A percentile compares a stretch with the other conserved stretches of the same genome.
Conservation (phyloP, 2,329 filamentous ascomycete genomes). For the Ophiocordyceps sinensis region DNA sequence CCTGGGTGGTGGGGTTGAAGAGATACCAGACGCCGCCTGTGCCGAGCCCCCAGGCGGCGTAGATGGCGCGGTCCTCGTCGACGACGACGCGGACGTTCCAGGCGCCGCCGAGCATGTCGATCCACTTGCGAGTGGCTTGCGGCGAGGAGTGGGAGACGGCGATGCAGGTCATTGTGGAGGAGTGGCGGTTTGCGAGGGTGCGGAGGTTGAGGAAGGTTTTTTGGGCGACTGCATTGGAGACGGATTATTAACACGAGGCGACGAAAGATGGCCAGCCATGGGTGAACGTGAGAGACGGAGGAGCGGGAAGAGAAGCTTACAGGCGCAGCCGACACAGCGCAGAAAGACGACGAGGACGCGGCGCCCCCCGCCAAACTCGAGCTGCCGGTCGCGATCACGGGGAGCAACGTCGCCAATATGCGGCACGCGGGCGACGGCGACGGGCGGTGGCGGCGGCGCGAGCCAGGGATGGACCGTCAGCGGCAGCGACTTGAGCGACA, state of each 20-base stretch:
- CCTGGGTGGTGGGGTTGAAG: constrained; percentile 37
- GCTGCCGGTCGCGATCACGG: constrained; percentile 27
- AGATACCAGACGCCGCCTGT: constrained; percentile 34
- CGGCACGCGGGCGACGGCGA: constrained; percentile 29
- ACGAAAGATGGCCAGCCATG: no score
- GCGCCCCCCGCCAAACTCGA: constrained; percentile 27
- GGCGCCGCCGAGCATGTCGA: constrained; percentile 40
- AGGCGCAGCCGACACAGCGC: constrained; percentile 40
- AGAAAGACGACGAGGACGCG: constrained; percentile 35
- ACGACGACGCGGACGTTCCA: constrained; percentile 39
- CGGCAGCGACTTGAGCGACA: constrained; percentile 33
- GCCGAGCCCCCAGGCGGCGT: constrained; percentile 45
- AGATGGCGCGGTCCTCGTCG: constrained; percentile 40
- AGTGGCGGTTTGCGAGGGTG: constrained; percentile 36
- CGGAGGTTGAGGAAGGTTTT: constrained; percentile 43
- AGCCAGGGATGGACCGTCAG: constrained; percentile 40
- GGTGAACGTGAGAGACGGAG: no score
- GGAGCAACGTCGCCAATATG: constrained; percentile 33
- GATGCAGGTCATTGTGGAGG: constrained; percentile 34
- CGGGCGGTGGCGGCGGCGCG: constrained; percentile 33
- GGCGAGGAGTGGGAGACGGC: constrained; percentile 45
- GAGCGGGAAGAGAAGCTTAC: constrained; percentile 19
- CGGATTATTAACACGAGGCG: not conserved
- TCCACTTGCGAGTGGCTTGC: constrained; percentile 40
- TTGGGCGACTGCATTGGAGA: constrained; percentile 29